Percentiles rank a stretch among this genome's conserved stretches.
Conservation (phyloP, 176 grass and related monocot species). For the Oryza australiensis region DNA sequence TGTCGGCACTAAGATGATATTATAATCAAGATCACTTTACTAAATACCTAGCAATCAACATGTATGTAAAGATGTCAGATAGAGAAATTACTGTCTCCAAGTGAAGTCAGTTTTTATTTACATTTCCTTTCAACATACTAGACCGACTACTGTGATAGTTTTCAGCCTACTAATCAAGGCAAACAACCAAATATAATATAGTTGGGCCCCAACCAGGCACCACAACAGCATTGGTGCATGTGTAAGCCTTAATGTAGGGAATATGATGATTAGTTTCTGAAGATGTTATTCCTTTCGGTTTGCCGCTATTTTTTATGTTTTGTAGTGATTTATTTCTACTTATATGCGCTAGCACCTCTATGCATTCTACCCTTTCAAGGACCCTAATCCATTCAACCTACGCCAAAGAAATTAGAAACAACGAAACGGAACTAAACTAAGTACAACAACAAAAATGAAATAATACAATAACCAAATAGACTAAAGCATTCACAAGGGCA, state of each 20-base stretch:
- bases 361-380: not conserved
- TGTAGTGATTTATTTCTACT: not conserved
- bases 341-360: not conserved
- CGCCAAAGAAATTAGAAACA: not conserved
- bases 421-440: slow-evolving; percentile 2
- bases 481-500: not conserved
- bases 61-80: not conserved
- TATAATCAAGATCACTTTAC: not conserved
- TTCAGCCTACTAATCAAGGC: slow-evolving; percentile 12
- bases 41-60: not conserved
- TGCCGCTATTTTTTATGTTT: not conserved
- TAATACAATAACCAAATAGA: not conserved
- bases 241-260: not conserved
- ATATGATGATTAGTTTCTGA: not conserved
- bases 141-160: not conserved
- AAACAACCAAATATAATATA: not conserved
- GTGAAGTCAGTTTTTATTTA: not conserved
- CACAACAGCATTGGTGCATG: not conserved
- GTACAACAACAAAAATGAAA: not conserved
- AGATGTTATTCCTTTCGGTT: not conserved
- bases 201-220: not conserved
- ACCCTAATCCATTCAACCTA: not conserved
- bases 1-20: not conserved
- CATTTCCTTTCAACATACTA: not conserved
- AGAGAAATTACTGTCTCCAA: not conserved